A percentile compares a stretch with the other conserved stretches of the same genome.
Evolutionary conservation across 73 alveolate species (phyloP).

Genomic region (Blepharisma japonicum): DNA sequence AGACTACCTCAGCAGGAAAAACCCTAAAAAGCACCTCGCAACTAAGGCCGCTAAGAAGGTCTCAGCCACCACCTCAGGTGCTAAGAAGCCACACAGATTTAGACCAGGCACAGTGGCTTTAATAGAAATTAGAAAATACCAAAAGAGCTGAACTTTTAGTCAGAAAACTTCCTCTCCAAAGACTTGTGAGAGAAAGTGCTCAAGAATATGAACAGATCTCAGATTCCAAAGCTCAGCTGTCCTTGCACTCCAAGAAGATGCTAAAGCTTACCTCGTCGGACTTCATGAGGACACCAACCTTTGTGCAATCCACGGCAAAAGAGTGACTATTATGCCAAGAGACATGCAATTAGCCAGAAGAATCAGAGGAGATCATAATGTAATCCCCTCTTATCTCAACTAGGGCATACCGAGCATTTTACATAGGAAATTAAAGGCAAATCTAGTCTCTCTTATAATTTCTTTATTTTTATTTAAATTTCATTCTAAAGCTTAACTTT

Average conservation of each 20-base stretch:
- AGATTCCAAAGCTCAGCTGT: constrained; percentile 74
- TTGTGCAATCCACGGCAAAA: constrained; percentile 69
- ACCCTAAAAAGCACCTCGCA: constrained; percentile 75
- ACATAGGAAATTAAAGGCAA: no score
- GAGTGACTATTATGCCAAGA: constrained; percentile 58
- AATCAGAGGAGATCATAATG: constrained; percentile 52
- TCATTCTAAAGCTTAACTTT: no score
- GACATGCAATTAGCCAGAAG: constrained; percentile 83
- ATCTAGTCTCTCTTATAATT: no score
- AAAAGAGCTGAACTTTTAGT: constrained; percentile 79
- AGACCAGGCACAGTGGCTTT: constrained; percentile 92
- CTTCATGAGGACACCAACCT: constrained; percentile 75
- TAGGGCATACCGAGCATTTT: no score
- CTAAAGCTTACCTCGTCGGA: constrained; percentile 70
- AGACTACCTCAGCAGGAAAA: constrained; percentile 72
- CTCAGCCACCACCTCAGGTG: constrained; percentile 47
- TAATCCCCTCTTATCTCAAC: no score
- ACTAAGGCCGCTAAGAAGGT: constrained; percentile 51
- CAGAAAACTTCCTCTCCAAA: constrained; percentile 82
- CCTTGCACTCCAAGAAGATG: constrained; percentile 83
- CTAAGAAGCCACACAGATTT: constrained; percentile 75
- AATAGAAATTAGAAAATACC: constrained; percentile 82
- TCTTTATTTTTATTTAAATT: no score
- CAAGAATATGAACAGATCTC: constrained; percentile 58
- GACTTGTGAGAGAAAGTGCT: constrained; percentile 82